Conservation (phyloP, 139 green algal species). For the Chloropicon primus region DNA sequence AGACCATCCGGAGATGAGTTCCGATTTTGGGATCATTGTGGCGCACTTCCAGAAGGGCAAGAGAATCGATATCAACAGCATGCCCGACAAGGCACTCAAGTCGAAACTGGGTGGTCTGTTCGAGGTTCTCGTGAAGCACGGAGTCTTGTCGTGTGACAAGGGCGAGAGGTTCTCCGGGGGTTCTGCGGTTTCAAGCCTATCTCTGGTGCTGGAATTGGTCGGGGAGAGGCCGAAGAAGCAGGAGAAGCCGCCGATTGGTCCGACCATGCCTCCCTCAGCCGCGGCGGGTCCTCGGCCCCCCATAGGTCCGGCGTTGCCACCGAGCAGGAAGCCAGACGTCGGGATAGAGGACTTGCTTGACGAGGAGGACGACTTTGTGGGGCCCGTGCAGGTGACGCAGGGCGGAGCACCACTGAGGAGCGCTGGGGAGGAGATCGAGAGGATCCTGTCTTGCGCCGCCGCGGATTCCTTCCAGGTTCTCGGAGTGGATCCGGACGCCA, state of each 20-base stretch:
- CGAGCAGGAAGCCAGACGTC: background rate
- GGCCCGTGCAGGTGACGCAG: background rate
- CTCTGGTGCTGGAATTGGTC: background rate
- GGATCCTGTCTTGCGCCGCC: background rate
- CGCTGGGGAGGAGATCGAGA: background rate
- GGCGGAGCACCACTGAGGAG: background rate
- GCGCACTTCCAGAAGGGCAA: background rate
- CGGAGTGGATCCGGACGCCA: conserved; percentile 24
- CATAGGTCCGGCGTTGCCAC: background rate
- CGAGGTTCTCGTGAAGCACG: background rate
- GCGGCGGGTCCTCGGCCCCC: background rate
- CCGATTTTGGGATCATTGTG: background rate
- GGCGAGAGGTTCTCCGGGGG: background rate
- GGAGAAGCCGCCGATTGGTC: background rate
- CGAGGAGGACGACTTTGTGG: background rate
- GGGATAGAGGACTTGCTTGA: background rate
- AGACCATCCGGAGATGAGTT: background rate
- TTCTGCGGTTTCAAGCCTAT: background rate
- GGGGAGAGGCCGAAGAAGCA: background rate
- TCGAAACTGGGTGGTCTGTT: background rate
- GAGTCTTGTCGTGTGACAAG: background rate
- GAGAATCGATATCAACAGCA: background rate
- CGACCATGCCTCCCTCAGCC: background rate
- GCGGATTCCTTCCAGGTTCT: conserved; percentile 51
- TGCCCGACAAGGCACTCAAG: background rate